Conservation (phyloP, 2,329 filamentous ascomycete genomes). For the Arthrobotrys iridis region DNA sequence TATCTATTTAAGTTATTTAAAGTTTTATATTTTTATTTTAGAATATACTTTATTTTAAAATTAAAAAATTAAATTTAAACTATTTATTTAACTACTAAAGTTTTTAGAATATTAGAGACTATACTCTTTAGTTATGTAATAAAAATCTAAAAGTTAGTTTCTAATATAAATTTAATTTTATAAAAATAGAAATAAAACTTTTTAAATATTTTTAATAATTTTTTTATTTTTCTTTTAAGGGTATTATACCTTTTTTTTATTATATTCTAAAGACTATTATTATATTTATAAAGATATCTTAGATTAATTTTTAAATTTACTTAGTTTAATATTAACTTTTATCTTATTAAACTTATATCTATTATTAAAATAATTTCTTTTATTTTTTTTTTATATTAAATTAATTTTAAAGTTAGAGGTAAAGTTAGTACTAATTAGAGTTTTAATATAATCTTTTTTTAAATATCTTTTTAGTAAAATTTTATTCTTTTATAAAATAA, state of each 20-base stretch:
- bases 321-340: not conserved
- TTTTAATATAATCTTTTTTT: not conserved
- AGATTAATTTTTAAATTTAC: not conserved
- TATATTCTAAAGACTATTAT: not conserved
- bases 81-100: not conserved
- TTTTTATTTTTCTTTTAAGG: not conserved
- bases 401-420: not conserved
- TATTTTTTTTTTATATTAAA: not conserved
- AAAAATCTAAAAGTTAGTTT: not conserved
- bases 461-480: not conserved
- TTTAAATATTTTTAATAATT: not conserved
- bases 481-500: not conserved
- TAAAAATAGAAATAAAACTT: not conserved
- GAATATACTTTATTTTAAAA: not conserved
- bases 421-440: not conserved
- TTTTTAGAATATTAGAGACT: not conserved
- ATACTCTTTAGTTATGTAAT: not conserved
- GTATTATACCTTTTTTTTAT: not conserved
- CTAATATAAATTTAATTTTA: not conserved
- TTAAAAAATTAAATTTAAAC: not conserved
- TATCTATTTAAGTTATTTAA: not conserved
- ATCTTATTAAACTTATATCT: not conserved
- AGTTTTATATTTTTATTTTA: not conserved
- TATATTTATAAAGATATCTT: not conserved
- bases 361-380: not conserved